phyloP scores from a whole-genome alignment of 169 alveolate genomes.

The Eimeria nieschulzi region DNA sequence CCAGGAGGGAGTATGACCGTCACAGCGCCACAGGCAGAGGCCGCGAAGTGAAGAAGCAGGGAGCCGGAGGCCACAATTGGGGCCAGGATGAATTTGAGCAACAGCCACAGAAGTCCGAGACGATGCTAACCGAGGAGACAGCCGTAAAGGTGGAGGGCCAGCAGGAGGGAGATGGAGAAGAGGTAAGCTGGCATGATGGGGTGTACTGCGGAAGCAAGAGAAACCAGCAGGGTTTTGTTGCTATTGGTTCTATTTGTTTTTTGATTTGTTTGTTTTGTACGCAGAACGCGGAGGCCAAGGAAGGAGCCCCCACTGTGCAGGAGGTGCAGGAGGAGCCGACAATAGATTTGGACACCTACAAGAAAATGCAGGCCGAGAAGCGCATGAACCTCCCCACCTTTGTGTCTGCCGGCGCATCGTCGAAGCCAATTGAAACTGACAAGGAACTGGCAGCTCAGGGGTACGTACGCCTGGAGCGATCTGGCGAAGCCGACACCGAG shows the following conservation, averaged over 20 bases:
- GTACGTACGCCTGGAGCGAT: slow-evolving; percentile 1
- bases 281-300: slow-evolving; percentile 1
- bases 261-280: not conserved
- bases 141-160: slow-evolving; percentile 6
- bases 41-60: slow-evolving; percentile 54
- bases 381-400: slow-evolving; percentile 22
- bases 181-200: not conserved
- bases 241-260: not conserved
- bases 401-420: not conserved
- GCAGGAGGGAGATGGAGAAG: not conserved
- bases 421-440: slow-evolving; percentile 8
- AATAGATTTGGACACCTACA: slow-evolving; percentile 27
- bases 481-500: not conserved
- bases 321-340: not conserved
- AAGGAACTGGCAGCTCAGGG: slow-evolving; percentile 42
- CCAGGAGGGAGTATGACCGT: slow-evolving; percentile 41
- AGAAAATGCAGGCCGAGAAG: slow-evolving; percentile 28
- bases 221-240: not conserved
- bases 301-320: slow-evolving; percentile 12
- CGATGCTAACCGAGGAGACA: slow-evolving; percentile 3
- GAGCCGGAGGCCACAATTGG: slow-evolving; percentile 71
- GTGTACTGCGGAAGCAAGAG: not conserved
- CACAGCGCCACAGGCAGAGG: slow-evolving; percentile 64
- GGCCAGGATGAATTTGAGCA: slow-evolving; percentile 43
- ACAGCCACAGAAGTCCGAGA: not conserved